These are phyloP conservation scores for Linnemannia schmuckeri DNA, from an alignment of 192 early-diverging fungal genomes.

Conservation along the genomic window DNA sequence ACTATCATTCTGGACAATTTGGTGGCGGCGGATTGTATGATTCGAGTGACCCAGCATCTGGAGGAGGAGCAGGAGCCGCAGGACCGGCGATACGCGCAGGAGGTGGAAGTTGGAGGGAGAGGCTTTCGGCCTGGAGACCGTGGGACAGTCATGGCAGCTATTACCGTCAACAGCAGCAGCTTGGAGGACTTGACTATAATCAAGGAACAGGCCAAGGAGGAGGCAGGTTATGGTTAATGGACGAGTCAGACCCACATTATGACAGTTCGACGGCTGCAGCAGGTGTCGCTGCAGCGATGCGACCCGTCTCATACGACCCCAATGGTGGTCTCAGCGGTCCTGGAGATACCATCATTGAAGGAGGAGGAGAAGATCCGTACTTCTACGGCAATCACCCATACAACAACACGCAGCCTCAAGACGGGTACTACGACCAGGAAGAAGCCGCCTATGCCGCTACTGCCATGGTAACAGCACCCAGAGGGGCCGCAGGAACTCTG, in stretches of 20 bases:
- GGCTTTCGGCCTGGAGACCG: slow-evolving; percentile 5
- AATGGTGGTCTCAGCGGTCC: neutral
- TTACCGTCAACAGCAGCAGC: neutral
- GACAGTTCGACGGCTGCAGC: neutral
- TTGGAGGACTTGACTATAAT: neutral
- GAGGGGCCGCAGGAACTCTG: slow-evolving; percentile 9
- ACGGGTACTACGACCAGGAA: neutral
- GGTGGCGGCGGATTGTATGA: neutral
- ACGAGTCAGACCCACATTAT: slow-evolving; percentile 1
- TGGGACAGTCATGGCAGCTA: slow-evolving; percentile 17
- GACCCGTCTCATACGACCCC: slow-evolving; percentile 30
- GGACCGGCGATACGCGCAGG: neutral
- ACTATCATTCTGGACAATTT: neutral
- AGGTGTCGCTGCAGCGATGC: slow-evolving; percentile 11
- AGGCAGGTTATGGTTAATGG: slow-evolving; percentile 26
- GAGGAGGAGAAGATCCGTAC: neutral
- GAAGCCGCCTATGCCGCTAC: neutral
- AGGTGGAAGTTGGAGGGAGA: neutral
- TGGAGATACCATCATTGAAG: neutral
- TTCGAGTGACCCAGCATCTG: neutral
- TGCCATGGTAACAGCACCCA: neutral
- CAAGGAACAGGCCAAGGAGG: neutral
- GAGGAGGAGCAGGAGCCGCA: neutral
- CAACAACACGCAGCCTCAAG: neutral
- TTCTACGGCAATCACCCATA: neutral